These are phyloP conservation scores for Corylus avellana DNA, from an alignment of 306 rosid genomes.

Conservation along the genomic window DNA sequence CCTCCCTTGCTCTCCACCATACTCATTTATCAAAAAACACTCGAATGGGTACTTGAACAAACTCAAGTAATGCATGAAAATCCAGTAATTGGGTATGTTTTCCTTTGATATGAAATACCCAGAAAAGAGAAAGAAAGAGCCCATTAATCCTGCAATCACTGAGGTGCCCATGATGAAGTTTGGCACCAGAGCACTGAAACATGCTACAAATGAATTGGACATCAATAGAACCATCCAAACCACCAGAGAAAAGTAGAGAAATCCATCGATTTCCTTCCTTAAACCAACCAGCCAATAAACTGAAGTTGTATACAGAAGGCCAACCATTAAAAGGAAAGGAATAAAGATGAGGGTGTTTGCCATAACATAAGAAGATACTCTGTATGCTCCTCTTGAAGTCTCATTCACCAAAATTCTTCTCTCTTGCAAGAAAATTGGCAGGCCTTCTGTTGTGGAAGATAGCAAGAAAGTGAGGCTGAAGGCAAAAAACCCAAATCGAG, in stretches of 20 bases:
- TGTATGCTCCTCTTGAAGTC: slow-evolving; percentile 54
- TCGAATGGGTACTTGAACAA: slow-evolving; percentile 97
- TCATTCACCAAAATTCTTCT: slow-evolving; percentile 48
- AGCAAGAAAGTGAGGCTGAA: slow-evolving; percentile 67
- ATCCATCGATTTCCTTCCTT: slow-evolving; percentile 31
- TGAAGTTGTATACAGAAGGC: slow-evolving; percentile 42
- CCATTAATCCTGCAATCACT: slow-evolving; percentile 87
- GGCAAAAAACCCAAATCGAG: slow-evolving; percentile 54
- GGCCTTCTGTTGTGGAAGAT: slow-evolving; percentile 58
- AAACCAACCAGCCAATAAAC: slow-evolving; percentile 57
- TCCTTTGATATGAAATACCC: slow-evolving; percentile 90
- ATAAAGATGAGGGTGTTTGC: slow-evolving; percentile 49
- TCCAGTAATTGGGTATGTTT: slow-evolving; percentile 83
- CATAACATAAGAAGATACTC: slow-evolving; percentile 56
- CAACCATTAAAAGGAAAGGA: slow-evolving; percentile 52
- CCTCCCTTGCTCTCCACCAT: slow-evolving; percentile 76
- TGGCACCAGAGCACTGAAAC: slow-evolving; percentile 94
- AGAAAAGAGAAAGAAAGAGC: slow-evolving; percentile 92
- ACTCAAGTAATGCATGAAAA: slow-evolving; percentile 84
- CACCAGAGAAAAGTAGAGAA: slow-evolving; percentile 54
- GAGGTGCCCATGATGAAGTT: slow-evolving; percentile 91
- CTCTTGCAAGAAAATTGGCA: slow-evolving; percentile 59
- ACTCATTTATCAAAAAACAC: slow-evolving; percentile 90
- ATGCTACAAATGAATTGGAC: slow-evolving; percentile 87
- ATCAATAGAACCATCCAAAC: slow-evolving; percentile 60